phyloP scores from a whole-genome alignment of 176 grass and related monocot species.

The Aegilops bicornis region DNA sequence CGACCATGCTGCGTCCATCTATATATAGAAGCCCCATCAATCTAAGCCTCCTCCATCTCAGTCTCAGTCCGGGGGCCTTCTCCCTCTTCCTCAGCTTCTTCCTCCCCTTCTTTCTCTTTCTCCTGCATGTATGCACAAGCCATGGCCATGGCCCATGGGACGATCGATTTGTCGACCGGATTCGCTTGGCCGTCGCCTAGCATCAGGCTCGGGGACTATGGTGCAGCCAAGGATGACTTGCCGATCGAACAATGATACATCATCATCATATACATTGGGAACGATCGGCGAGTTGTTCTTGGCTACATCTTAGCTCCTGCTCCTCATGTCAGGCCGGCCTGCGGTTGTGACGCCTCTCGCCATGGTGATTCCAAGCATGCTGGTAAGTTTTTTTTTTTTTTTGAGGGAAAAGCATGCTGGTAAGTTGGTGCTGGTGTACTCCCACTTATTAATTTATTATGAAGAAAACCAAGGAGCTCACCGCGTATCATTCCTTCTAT shows the following conservation, averaged over 20 bases:
- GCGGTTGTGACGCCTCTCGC: constrained; percentile 15
- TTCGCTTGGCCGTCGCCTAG: constrained; percentile 57
- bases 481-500: background rate
- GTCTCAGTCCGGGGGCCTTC: background rate
- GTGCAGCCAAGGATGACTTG: constrained; percentile 99
- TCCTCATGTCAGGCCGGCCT: constrained; percentile 61
- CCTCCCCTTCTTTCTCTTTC: background rate
- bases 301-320: constrained; percentile 83
- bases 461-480: no score
- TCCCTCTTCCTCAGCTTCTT: background rate
- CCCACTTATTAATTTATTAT: background rate
- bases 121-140: background rate
- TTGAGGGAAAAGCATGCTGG: background rate
- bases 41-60: background rate
- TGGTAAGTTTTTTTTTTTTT: background rate
- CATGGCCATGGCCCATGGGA: background rate
- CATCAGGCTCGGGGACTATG: constrained; percentile 67
- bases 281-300: constrained; percentile 81
- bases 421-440: background rate
- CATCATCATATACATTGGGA: background rate
- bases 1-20: background rate
- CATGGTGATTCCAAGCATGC: background rate
- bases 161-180: background rate
- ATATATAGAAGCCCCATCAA: constrained; percentile 24
- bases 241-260: constrained; percentile 39